These are phyloP conservation scores for Heliamphora exappendiculata DNA, from an alignment of 148 eudicot genomes.

Conservation along the genomic window DNA sequence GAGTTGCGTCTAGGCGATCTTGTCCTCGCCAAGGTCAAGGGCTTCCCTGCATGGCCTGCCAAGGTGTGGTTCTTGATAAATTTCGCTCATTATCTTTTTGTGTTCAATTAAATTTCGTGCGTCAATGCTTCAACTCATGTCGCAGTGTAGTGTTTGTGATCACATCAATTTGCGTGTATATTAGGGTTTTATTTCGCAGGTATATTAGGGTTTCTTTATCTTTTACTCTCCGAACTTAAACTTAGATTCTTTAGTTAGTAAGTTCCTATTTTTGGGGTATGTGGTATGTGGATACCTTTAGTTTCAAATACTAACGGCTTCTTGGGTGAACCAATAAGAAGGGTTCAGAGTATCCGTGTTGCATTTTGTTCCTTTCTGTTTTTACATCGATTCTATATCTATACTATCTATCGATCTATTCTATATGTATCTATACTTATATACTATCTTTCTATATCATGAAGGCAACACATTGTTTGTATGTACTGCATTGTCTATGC, in stretches of 20 bases:
- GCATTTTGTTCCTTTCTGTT: not conserved
- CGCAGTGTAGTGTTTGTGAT: not conserved
- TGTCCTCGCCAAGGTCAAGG: constrained; percentile 97
- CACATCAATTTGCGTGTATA: not conserved
- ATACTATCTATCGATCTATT: too few species aligned
- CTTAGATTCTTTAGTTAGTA: too few species aligned
- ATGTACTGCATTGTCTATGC: too few species aligned
- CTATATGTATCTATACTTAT: too few species aligned
- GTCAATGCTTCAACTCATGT: not conserved
- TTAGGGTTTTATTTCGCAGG: not conserved
- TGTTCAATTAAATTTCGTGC: not conserved
- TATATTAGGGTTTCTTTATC: not conserved
- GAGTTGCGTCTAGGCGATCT: constrained; percentile 81
- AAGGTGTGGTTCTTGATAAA: constrained; percentile 36
- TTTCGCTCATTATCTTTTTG: not conserved
- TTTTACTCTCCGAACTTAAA: not conserved
- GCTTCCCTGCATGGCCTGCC: constrained; percentile 95
- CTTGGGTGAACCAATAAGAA: not conserved
- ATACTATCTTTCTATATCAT: too few species aligned
- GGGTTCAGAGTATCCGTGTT: not conserved
- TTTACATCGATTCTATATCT: not conserved
- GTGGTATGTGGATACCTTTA: too few species aligned
- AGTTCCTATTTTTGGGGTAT: not conserved
- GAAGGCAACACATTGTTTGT: not conserved
- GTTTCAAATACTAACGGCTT: not conserved